Evolutionary conservation across 2,329 filamentous ascomycete species (phyloP).

Genomic region (Aspergillus udagawae): DNA sequence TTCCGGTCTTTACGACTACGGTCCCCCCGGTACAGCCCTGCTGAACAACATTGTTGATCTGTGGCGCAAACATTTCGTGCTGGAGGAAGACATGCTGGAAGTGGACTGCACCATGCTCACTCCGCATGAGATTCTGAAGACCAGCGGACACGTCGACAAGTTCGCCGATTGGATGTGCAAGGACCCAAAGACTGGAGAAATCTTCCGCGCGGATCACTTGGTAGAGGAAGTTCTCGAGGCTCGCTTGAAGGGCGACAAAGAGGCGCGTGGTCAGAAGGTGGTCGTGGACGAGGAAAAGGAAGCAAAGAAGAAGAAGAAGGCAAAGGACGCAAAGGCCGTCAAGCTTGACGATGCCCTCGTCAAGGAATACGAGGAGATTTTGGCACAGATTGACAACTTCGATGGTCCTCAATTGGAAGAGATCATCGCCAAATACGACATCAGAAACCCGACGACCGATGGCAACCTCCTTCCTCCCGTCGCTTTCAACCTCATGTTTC

Average conservation of each 20-base stretch:
- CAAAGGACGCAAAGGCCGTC: conserved; percentile 70
- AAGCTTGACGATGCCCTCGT: conserved; percentile 84
- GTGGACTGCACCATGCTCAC: conserved; percentile 93
- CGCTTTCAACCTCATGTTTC: conserved; percentile 98
- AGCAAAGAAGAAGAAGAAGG: conserved; percentile 84
- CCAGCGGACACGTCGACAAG: conserved; percentile 93
- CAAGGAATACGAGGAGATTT: conserved; percentile 82
- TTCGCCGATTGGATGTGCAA: conserved; percentile 99
- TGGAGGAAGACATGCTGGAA: conserved; percentile 93
- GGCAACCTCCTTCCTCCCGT: conserved; percentile 75
- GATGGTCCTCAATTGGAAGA: conserved; percentile 78
- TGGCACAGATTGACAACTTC: conserved; percentile 96
- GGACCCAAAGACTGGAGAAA: conserved; percentile 95
- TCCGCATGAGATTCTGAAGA: conserved; percentile 90
- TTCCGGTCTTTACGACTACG: conserved; percentile 88
- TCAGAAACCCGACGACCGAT: conserved; percentile 80
- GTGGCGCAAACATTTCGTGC: conserved; percentile 91
- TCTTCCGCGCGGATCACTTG: conserved; percentile 91
- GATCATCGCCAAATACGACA: conserved; percentile 85
- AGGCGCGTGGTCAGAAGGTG: conserved; percentile 76
- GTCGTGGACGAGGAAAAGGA: conserved; percentile 68
- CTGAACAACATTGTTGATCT: conserved; percentile 83
- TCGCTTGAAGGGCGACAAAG: conserved; percentile 83
- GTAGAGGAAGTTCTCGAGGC: conserved; percentile 90
- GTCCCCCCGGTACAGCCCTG: conserved; percentile 79